Evolutionary conservation across 192 early-diverging fungal species (phyloP).

Genomic region (Obelidium mucronatum): DNA sequence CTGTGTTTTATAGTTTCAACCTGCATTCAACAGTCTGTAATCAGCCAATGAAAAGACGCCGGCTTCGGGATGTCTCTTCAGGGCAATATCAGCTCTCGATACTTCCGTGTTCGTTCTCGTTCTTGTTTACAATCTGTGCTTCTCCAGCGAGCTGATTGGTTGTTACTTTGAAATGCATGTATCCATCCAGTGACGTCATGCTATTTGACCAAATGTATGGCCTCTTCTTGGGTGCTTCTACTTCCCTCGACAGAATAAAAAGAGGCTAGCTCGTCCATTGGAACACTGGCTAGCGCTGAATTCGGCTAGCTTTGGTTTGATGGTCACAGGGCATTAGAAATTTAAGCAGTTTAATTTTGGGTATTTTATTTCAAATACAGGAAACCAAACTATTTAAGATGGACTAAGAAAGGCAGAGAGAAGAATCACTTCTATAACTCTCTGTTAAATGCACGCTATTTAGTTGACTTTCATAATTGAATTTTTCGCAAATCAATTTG

Average conservation of each 20-base stretch:
- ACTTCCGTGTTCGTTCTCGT: not conserved
- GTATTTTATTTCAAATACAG: too few relatives aligned
- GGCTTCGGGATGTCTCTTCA: constrained; percentile 31
- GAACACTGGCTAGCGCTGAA: constrained; percentile 35
- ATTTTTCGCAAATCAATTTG: too few relatives aligned
- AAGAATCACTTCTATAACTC: too few relatives aligned
- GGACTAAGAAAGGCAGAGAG: too few relatives aligned
- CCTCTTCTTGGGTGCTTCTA: not conserved
- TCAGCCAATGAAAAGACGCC: constrained; percentile 38
- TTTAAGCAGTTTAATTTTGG: too few relatives aligned
- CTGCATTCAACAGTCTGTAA: constrained; percentile 46
- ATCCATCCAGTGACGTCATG: constrained; percentile 43
- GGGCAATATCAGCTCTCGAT: constrained; percentile 34
- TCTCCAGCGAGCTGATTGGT: not conserved
- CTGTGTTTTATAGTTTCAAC: not conserved
- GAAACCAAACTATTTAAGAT: too few relatives aligned
- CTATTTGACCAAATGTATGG: constrained; percentile 51
- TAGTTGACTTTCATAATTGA: too few relatives aligned
- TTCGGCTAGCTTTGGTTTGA: constrained; percentile 31
- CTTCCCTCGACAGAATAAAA: constrained; percentile 37
- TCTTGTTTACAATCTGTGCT: not conserved
- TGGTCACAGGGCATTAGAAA: too few relatives aligned
- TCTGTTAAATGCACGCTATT: too few relatives aligned
- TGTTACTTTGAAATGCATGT: constrained; percentile 38
- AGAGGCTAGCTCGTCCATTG: constrained; percentile 38